phyloP scores from a whole-genome alignment of 305 asterid genomes.

The Fraxinus latifolia region DNA sequence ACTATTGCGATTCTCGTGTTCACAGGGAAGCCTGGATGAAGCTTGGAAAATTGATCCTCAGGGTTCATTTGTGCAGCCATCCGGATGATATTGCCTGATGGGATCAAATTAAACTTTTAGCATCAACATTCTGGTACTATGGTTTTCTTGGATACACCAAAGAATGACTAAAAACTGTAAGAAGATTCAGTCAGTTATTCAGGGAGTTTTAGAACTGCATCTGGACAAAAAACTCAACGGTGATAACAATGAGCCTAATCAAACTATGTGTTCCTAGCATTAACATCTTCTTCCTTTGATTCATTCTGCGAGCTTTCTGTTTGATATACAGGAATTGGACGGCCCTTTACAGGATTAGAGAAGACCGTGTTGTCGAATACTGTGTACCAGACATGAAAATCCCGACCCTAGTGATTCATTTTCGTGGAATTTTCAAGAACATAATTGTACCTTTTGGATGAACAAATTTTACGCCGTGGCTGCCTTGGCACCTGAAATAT shows the following conservation, averaged over 20 bases:
- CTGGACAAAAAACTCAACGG: constrained; percentile 5
- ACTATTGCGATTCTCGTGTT: constrained; percentile 57
- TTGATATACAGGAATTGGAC: background rate
- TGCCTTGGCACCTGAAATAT: constrained; percentile 1
- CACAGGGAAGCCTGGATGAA: constrained; percentile 64
- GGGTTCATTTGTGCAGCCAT: constrained; percentile 35
- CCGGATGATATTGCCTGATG: constrained; percentile 13
- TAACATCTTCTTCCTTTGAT: background rate
- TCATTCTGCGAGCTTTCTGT: background rate
- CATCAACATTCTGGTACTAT: background rate
- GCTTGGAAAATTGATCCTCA: constrained; percentile 57
- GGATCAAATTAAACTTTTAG: background rate
- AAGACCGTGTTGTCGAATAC: background rate
- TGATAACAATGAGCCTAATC: constrained; percentile 9
- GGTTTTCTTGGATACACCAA: background rate
- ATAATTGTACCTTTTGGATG: constrained; percentile 19
- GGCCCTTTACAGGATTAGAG: background rate
- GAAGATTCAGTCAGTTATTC: background rate
- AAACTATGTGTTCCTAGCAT: background rate
- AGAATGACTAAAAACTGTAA: background rate
- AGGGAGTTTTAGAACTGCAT: background rate
- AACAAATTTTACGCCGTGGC: constrained; percentile 7
- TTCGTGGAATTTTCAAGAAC: background rate
- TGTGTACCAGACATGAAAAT: background rate
- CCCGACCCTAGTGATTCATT: background rate